phyloP scores from a whole-genome alignment of 225 moss, liverwort and hornwort genomes.

The Marchantia polymorpha region DNA sequence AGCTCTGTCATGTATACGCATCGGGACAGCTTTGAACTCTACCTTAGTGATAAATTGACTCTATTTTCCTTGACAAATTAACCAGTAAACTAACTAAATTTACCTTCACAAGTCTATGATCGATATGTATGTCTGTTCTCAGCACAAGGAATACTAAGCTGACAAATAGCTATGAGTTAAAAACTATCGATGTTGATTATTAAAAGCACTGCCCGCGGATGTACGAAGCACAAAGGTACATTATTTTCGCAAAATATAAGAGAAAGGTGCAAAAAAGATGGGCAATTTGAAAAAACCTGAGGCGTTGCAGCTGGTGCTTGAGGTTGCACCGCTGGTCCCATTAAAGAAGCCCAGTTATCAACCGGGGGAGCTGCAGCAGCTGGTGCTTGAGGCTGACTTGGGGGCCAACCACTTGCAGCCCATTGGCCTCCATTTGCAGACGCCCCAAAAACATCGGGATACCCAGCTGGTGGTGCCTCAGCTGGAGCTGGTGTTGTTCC shows the following conservation, averaged over 20 bases:
- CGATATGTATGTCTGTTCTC: too few species aligned
- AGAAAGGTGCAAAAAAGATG: neutral
- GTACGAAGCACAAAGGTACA: too few species aligned
- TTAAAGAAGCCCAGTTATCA: constrained; percentile 42
- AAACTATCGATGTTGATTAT: too few species aligned
- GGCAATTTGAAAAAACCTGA: constrained; percentile 15
- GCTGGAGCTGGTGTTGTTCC: constrained; percentile 23
- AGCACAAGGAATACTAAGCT: too few species aligned
- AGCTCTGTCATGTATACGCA: neutral
- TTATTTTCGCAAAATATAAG: too few species aligned
- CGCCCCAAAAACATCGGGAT: constrained; percentile 50
- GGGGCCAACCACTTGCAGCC: constrained; percentile 66
- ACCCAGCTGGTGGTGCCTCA: constrained; percentile 58
- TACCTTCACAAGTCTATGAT: too few species aligned
- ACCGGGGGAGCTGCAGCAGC: constrained; percentile 16
- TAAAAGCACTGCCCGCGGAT: too few species aligned
- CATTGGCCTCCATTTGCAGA: constrained; percentile 51
- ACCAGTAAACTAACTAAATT: too few species aligned
- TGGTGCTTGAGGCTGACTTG: constrained; percentile 20
- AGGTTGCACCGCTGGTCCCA: constrained; percentile 32
- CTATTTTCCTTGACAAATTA: too few species aligned
- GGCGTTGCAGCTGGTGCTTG: constrained; percentile 15
- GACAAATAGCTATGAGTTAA: too few species aligned
- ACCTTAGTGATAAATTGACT: neutral
- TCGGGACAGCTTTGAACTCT: neutral